Evolutionary conservation across 140 eudicot genomes (phyloP), one percentile per base, ranked within the genome.

Genomic region (Oenanthe javanica): DNA sequence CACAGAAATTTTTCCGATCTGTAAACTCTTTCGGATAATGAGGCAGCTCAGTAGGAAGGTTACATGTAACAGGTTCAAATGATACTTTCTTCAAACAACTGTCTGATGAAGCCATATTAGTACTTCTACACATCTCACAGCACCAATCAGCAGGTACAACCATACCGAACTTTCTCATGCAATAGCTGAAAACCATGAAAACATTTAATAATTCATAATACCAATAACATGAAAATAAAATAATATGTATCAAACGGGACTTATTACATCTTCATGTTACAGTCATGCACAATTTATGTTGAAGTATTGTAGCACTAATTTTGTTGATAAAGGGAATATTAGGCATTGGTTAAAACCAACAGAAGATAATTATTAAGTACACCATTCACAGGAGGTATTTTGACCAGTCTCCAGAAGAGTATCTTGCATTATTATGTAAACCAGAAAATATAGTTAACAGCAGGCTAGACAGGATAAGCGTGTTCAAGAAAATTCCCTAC

Each of bases 101-200:
- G 61, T 61, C 47, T 64, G 80, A 72, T 14, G 85, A 83, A 75
- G 42, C 31, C 77, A 52, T 6, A 81, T 55, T 74, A 18, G 43
- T 75, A 63, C 77, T 19, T 11, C 67, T 81, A 82, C 97, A 91
- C 79, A 80, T 88, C 49, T 83, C 87, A 81, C 97, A 91, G n/a
- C 27, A 47, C 97, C 94, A 91, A 75, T 83, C 80, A 9, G 51
- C 76, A 6, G 91, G 86, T 12, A 23, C 47, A 16, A 72, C 83
- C 76, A 72, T 75, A 61, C 45, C 54, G 55, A 55, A 0, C 70
- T 43, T 66, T 43, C 63, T 63, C 92, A 86, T 86, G 89, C 94
- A 91, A 77, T 91, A 91, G 57, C 97, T 91, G 78, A 66, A 63
- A 84, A 75, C 67, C 59, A 72, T 50, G 49, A 18, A 50, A 61